Percentiles rank a stretch among this genome's conserved stretches.
phyloP scores from a whole-genome alignment of 2,329 filamentous ascomycete species.

The Colletotrichum sp. region DNA sequence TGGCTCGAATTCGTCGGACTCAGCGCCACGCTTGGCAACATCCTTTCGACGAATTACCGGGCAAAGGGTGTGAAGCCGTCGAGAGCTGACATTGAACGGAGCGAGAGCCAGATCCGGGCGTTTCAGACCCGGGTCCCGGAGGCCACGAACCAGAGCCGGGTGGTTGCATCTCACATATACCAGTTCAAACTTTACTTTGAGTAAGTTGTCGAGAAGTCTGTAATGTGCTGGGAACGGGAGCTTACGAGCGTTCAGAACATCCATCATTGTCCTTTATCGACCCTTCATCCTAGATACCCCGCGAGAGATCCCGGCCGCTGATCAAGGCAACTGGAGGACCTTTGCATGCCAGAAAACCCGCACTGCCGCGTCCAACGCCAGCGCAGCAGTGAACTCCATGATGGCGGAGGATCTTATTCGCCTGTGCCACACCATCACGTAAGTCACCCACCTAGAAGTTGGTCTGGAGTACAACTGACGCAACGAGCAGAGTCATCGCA shows the following conservation, averaged over 20 bases:
- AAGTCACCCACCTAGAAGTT: not conserved
- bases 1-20: not conserved
- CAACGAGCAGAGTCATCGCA: not conserved
- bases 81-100: not conserved
- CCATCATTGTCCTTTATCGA: conserved; percentile 9
- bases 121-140: not conserved
- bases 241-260: not conserved
- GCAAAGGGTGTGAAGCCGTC: not conserved
- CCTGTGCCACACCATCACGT: not conserved
- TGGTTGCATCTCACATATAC: conserved; percentile 7
- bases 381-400: conserved; percentile 6
- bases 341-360: conserved; percentile 14
- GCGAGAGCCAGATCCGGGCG: not conserved
- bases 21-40: not conserved
- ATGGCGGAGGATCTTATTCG: conserved; percentile 13
- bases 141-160: not conserved
- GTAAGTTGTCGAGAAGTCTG: not conserved
- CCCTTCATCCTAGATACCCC: conserved; percentile 16
- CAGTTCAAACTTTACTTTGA: conserved; percentile 12
- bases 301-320: not conserved
- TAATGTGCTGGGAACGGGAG: rapidly evolving
- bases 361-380: not conserved
- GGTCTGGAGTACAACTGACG: not conserved
- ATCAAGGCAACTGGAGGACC: conserved; percentile 7
- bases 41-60: not conserved